These are phyloP conservation scores for Tagetes erecta DNA, from an alignment of 129 eudicot species.

Conservation along the genomic window DNA sequence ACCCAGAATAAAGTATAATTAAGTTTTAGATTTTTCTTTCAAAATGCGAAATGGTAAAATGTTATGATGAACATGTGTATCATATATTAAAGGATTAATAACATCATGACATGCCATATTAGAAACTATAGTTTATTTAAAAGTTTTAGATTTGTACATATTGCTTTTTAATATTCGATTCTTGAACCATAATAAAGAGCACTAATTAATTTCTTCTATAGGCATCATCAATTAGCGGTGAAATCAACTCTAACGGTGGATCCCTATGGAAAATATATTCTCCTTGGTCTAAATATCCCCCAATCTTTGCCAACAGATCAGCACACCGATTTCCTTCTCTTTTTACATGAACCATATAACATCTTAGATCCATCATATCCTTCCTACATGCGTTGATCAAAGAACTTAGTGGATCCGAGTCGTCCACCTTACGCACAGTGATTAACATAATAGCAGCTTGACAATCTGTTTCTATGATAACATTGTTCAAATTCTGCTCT, in stretches of 20 bases:
- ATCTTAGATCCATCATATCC: constrained; percentile 4
- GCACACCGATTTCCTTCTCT: constrained; percentile 24
- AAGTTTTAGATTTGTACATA: not conserved
- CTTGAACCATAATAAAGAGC: not conserved
- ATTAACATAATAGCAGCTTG: constrained; percentile 24
- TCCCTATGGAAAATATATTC: not conserved
- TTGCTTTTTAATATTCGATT: not conserved
- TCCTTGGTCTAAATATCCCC: constrained; percentile 1
- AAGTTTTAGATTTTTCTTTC: no score
- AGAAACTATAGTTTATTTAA: not conserved
- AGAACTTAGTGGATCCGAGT: constrained; percentile 2
- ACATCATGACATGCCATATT: not conserved
- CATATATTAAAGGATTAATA: not conserved
- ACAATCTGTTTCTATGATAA: constrained; percentile 27
- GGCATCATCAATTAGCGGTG: not conserved
- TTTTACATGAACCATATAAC: constrained; percentile 21
- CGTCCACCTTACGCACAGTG: not conserved
- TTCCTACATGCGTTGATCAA: constrained; percentile 1
- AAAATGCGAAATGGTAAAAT: no score
- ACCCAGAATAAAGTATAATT: no score
- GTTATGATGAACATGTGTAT: no score
- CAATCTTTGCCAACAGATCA: constrained; percentile 20
- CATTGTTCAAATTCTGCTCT: not conserved
- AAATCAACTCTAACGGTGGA: not conserved
- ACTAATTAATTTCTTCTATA: not conserved